A percentile compares a stretch with the other conserved stretches of the same genome.
phyloP scores from a whole-genome alignment of 352 stramenopile genomes.

The Nothophytophthora sp. region DNA sequence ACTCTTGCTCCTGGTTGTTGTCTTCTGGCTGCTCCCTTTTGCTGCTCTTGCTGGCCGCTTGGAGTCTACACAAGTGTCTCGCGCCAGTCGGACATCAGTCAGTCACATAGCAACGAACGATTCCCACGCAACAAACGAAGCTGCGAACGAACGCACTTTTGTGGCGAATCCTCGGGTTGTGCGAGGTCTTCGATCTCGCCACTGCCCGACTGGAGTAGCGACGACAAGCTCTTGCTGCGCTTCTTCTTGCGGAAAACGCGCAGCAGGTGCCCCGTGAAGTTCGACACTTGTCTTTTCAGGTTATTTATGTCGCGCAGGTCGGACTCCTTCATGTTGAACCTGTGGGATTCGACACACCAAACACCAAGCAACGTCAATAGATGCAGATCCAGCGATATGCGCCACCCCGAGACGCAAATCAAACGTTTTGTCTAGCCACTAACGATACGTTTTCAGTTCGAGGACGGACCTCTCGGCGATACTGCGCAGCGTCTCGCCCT shows the following conservation, averaged over 20 bases:
- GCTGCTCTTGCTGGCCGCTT: no score
- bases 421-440: no score
- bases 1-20: no score
- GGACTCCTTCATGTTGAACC: conserved; percentile 47
- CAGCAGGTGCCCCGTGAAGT: conserved; percentile 43
- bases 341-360: conserved; percentile 3
- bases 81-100: background rate
- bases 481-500: conserved; percentile 7
- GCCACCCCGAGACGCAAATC: no score
- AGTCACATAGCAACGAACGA: conserved; percentile 1
- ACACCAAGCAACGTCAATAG: no score
- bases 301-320: conserved; percentile 62
- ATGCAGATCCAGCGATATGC: no score
- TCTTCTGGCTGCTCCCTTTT: conserved; percentile 10
- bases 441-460: no score
- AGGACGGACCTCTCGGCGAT: conserved; percentile 9
- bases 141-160: conserved; percentile 8
- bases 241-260: conserved; percentile 42
- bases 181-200: conserved; percentile 7
- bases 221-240: conserved; percentile 41
- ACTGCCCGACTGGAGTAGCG: conserved; percentile 19
- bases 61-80: background rate
- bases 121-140: background rate
- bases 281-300: conserved; percentile 34
- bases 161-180: conserved; percentile 13